Evolutionary conservation across 495 filamentous ascomycete species (phyloP).

Genomic region (Aspergillus bridgeri): DNA sequence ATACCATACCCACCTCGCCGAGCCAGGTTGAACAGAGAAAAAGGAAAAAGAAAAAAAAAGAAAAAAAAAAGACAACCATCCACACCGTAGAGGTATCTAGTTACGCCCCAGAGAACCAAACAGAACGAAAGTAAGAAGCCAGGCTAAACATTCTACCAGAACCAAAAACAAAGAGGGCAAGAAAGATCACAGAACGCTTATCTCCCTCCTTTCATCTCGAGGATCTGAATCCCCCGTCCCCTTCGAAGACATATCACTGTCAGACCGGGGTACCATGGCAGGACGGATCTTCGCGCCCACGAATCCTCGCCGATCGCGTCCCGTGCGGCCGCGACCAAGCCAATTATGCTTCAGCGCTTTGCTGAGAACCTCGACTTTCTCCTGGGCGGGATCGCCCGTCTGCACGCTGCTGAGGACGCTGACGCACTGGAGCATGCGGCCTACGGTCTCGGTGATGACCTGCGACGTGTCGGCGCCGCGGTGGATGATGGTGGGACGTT

Average conservation of each 20-base stretch:
- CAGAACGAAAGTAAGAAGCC: no score
- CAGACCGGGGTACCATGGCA: conserved; percentile 29
- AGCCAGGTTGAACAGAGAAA: background rate
- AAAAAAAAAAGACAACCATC: background rate
- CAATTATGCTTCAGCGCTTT: conserved; percentile 93
- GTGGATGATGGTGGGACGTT: conserved; percentile 42
- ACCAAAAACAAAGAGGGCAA: background rate
- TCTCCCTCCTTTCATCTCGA: conserved; percentile 28
- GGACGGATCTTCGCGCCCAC: conserved; percentile 64
- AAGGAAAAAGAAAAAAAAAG: background rate
- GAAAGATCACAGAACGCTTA: conserved; percentile 30
- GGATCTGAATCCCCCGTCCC: conserved; percentile 22
- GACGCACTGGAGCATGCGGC: conserved; percentile 94
- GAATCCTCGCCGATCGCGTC: conserved; percentile 83
- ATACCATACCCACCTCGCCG: background rate
- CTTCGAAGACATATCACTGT: conserved; percentile 19
- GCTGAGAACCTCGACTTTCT: conserved; percentile 75
- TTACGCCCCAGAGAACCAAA: background rate
- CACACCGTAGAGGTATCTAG: background rate
- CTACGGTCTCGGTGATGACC: conserved; percentile 84
- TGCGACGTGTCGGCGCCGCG: conserved; percentile 65
- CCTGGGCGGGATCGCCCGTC: conserved; percentile 67
- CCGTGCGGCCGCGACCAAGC: conserved; percentile 86
- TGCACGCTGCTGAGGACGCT: conserved; percentile 79
- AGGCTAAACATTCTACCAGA: no score